Evolutionary conservation across 441 rosid genomes (phyloP), one percentile per base, ranked within the genome.

Genomic region (Populus trichocarpa): DNA sequence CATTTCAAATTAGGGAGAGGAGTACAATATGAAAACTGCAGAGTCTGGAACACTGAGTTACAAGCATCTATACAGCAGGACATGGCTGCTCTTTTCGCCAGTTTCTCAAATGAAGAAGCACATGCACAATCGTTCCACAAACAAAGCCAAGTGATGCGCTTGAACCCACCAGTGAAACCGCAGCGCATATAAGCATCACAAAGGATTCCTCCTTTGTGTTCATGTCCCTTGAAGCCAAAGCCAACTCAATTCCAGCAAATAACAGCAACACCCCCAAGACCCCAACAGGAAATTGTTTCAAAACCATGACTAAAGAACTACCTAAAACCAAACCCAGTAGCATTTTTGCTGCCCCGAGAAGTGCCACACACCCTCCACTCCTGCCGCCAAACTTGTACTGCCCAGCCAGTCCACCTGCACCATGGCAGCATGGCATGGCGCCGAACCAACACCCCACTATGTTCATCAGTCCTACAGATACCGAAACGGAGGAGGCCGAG

Each of bases 341-440:
- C 81, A 89, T 0, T 67, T 95, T 95, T 22, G 88, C 87, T 18
- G 81, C 70, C 5, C 97, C 98, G 4, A 95, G 79, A 12, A 91
- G 50, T 3, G 87, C 96, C 53, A 93, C 97, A 9, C 92, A 91
- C 30, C 89, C 93, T 2, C 98, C 94, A 23, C 90, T 91, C 81
- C 98, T 86, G 9, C 95, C 95, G 18, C 98, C 97, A 71, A 93
- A 95, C 86, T 90, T 95, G 82, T 93, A 95, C 85, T 95, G 94
- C 75, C 97, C 98, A 0, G 98, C 98, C 57, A 95, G 79, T 36
- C 97, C 91, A 0, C 97, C 97, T 0, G 97, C 97, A 1, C 97
- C 89, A 63, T 91, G 98, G 84, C 98, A 95, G 71, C 90, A 88
- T 2, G 97, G 98, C 95, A 93, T 90, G 59, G 92, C 97, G 2